A percentile compares a stretch with the other conserved stretches of the same genome.
Evolutionary conservation across 73 alveolate genomes (phyloP).

Genomic region (Symbiodinium natans): DNA sequence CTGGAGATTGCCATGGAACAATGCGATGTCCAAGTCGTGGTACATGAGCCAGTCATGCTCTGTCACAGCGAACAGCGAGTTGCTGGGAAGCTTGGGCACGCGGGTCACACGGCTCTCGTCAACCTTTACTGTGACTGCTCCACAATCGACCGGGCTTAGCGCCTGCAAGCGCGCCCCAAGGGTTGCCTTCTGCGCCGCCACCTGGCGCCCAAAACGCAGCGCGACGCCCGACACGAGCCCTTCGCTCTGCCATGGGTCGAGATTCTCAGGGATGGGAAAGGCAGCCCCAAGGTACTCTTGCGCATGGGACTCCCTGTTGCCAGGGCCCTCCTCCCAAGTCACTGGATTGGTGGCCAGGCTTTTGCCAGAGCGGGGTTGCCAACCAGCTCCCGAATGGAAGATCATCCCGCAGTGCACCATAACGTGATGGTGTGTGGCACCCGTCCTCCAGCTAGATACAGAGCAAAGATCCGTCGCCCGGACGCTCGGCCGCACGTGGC

Average conservation of each 20-base stretch:
- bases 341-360: slow-evolving; percentile 81
- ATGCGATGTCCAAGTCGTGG: slow-evolving; percentile 64
- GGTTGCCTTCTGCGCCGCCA: neutral
- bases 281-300: slow-evolving; percentile 63
- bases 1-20: slow-evolving; percentile 67
- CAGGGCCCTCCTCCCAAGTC: slow-evolving; percentile 57
- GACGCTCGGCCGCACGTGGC: slow-evolving; percentile 42
- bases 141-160: slow-evolving; percentile 32
- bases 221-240: neutral
- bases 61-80: neutral
- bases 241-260: neutral
- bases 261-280: slow-evolving; percentile 45
- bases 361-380: neutral
- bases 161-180: neutral
- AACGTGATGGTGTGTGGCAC: neutral
- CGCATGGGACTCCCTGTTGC: neutral
- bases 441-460: slow-evolving; percentile 75
- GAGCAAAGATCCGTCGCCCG: slow-evolving; percentile 47
- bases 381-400: slow-evolving; percentile 37
- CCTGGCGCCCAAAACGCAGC: neutral
- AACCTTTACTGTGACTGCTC: slow-evolving; percentile 34
- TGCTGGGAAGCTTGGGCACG: slow-evolving; percentile 39
- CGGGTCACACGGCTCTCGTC: slow-evolving; percentile 19
- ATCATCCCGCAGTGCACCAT: slow-evolving; percentile 53
- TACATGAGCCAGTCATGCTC: slow-evolving; percentile 66